A percentile compares a stretch with the other conserved stretches of the same genome.
phyloP scores from a whole-genome alignment of 371 early-diverging fungal genomes.

The Smittium culicis region DNA sequence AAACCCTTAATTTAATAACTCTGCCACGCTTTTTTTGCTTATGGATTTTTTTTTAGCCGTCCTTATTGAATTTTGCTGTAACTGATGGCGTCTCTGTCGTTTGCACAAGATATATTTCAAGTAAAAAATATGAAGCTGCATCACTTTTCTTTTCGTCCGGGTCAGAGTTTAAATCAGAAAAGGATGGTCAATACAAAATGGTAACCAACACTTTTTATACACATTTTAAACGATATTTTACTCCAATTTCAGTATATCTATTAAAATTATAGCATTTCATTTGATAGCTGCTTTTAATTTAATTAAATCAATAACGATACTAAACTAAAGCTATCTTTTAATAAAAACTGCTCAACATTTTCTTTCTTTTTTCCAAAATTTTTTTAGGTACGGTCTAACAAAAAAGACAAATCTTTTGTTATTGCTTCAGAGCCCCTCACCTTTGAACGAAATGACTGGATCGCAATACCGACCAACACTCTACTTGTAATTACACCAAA shows the following conservation, averaged over 20 bases:
- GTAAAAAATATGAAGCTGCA: conserved; percentile 50
- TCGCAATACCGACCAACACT: conserved; percentile 65
- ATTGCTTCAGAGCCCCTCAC: conserved; percentile 75
- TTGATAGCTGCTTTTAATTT: no score
- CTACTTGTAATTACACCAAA: conserved; percentile 58
- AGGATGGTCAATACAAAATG: conserved; percentile 55
- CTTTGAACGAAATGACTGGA: conserved; percentile 71
- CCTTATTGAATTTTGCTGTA: conserved; percentile 74
- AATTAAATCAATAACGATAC: no score
- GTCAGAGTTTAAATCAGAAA: conserved; percentile 25
- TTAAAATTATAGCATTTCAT: no score
- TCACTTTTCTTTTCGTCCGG: conserved; percentile 70
- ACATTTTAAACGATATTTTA: no score
- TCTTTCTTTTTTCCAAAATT: neutral
- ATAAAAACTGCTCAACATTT: no score
- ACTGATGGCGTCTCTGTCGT: conserved; percentile 67
- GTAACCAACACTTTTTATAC: conserved; percentile 19
- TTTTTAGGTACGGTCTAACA: conserved; percentile 46
- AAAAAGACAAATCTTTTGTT: conserved; percentile 68
- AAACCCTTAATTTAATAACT: neutral
- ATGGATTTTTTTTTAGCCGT: conserved; percentile 30
- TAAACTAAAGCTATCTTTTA: no score
- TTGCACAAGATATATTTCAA: conserved; percentile 64
- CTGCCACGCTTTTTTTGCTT: no score
- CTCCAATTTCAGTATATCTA: no score